phyloP scores from a whole-genome alignment of 1,139 yeast species.

The Geotrichum reessii region DNA sequence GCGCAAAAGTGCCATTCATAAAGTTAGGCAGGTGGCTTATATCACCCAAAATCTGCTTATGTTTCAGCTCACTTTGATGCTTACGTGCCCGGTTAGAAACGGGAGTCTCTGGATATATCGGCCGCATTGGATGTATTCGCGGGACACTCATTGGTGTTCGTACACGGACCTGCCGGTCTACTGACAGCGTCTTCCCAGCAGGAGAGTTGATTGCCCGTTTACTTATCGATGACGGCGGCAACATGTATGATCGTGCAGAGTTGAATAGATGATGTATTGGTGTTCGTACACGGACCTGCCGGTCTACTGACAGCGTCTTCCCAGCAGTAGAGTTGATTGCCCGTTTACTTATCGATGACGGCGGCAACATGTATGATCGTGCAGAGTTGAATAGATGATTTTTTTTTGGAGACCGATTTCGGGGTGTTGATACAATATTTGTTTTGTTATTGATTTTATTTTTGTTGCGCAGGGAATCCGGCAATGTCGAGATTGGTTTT shows the following conservation, averaged over 20 bases:
- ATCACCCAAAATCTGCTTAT: background rate
- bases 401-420: background rate
- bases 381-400: background rate
- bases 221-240: background rate
- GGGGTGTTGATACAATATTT: background rate
- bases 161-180: background rate
- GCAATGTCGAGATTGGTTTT: conserved; percentile 14
- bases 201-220: background rate
- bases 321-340: background rate
- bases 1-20: background rate
- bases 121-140: background rate
- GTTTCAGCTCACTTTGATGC: background rate
- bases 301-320: background rate
- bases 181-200: background rate
- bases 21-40: background rate
- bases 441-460: background rate
- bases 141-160: background rate
- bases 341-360: background rate
- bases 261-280: background rate
- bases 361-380: background rate
- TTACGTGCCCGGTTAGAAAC: background rate
- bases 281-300: background rate
- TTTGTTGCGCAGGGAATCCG: background rate
- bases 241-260: background rate
- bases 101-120: background rate